Evolutionary conservation across 176 grass and related monocot species (phyloP).

Genomic region (Ensete ventricosum): DNA sequence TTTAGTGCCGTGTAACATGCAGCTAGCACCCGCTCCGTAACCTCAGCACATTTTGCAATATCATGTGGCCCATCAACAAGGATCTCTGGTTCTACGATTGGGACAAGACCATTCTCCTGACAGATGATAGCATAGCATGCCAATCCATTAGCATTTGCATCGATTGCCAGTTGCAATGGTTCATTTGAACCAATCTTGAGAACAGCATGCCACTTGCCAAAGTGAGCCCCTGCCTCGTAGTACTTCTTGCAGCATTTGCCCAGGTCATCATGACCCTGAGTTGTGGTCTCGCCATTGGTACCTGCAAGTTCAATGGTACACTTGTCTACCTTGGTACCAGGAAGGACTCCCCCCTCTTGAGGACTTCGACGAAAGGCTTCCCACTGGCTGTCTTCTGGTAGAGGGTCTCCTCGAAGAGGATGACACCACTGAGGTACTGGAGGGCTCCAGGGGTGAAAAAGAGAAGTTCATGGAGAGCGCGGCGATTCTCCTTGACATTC

Average conservation of each 20-base stretch:
- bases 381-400: slow-evolving; percentile 8
- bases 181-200: slow-evolving; percentile 3
- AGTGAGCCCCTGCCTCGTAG: background rate
- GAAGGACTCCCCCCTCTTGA: slow-evolving; percentile 11
- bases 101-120: slow-evolving; percentile 9
- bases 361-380: slow-evolving; percentile 11
- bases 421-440: slow-evolving; percentile 3
- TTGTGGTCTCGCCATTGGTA: slow-evolving; percentile 10
- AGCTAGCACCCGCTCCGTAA: slow-evolving; percentile 5
- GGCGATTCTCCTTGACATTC: slow-evolving; percentile 5
- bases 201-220: slow-evolving; percentile 6
- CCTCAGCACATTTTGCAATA: background rate
- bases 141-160: slow-evolving; percentile 10
- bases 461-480: background rate
- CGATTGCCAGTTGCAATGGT: background rate
- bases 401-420: slow-evolving; percentile 11
- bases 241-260: too few relatives aligned
- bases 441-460: background rate
- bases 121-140: slow-evolving; percentile 13
- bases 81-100: slow-evolving; percentile 7
- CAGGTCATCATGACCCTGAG: slow-evolving; percentile 8
- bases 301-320: slow-evolving; percentile 8
- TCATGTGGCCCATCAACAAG: slow-evolving; percentile 5
- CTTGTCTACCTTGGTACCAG: slow-evolving; percentile 12
- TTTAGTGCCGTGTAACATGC: slow-evolving; percentile 11